A percentile compares a stretch with the other conserved stretches of the same genome.
phyloP scores from a whole-genome alignment of 306 rosid species.

The Corylus avellana region DNA sequence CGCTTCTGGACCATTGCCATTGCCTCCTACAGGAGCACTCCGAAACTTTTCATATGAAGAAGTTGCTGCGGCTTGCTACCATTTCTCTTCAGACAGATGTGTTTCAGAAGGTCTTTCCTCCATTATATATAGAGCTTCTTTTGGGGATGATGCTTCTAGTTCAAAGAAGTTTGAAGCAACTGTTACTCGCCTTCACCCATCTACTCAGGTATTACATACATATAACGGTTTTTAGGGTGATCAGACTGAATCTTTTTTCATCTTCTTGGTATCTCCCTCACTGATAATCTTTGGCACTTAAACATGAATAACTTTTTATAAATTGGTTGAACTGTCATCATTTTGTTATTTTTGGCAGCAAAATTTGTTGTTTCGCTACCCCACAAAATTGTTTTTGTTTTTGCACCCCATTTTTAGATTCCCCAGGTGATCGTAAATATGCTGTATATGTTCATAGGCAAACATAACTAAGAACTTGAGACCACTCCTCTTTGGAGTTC shows the following conservation, averaged over 20 bases:
- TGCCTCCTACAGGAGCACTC: constrained; percentile 74
- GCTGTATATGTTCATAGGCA: neutral
- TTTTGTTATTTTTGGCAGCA: neutral
- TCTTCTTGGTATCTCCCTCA: constrained; percentile 18
- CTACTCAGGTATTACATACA: constrained; percentile 60
- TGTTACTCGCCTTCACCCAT: constrained; percentile 82
- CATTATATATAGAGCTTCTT: constrained; percentile 79
- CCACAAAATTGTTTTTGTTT: neutral
- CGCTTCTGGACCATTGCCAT: constrained; percentile 86
- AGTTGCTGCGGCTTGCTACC: constrained; percentile 74
- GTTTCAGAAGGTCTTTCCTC: constrained; percentile 89
- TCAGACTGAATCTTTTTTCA: constrained; percentile 10
- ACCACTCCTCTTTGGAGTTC: neutral
- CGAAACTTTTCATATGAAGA: constrained; percentile 72
- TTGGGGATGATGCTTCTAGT: constrained; percentile 79
- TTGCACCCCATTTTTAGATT: neutral
- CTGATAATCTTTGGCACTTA: constrained; percentile 16
- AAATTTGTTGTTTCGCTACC: neutral
- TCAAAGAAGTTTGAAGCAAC: constrained; percentile 90
- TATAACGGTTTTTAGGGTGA: constrained; percentile 9
- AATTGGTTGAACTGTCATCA: neutral
- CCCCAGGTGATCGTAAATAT: neutral
- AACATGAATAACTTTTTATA: neutral
- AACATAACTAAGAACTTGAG: neutral
- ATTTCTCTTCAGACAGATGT: constrained; percentile 82